phyloP scores from a whole-genome alignment of 2,329 filamentous ascomycete genomes.

The Arthrinium puccinioides region DNA sequence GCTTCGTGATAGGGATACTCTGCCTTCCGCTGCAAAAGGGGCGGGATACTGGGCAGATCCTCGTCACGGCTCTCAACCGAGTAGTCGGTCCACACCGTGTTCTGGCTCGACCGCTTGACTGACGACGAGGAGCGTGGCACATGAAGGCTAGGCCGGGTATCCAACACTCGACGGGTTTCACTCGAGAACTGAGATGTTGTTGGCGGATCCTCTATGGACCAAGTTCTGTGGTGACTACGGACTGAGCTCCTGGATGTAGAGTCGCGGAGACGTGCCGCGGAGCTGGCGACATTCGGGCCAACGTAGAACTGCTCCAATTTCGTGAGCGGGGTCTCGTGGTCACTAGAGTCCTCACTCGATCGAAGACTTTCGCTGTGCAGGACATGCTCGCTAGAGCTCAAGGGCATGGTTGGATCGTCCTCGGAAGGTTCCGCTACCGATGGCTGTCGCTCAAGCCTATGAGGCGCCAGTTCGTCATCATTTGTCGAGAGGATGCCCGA shows the following conservation, averaged over 20 bases:
- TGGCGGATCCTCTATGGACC: conserved; percentile 9
- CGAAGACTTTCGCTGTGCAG: too few relatives aligned
- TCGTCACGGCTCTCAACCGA: conserved; percentile 46
- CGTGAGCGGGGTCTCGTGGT: conserved; percentile 17
- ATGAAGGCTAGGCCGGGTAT: conserved; percentile 36
- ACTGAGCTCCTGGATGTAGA: conserved; percentile 8
- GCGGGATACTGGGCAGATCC: conserved; percentile 22
- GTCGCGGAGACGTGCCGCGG: conserved; percentile 11
- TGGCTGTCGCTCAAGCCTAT: too few relatives aligned
- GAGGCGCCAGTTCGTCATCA: too few relatives aligned
- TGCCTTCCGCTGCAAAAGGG: too few relatives aligned
- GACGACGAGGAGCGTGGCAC: conserved; percentile 37
- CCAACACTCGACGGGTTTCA: conserved; percentile 22
- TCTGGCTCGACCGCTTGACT: conserved; percentile 43
- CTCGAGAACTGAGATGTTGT: conserved; percentile 18
- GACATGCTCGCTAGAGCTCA: too few relatives aligned
- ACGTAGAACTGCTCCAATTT: conserved; percentile 23
- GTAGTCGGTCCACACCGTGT: conserved; percentile 55
- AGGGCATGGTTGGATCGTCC: too few relatives aligned
- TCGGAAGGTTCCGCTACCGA: too few relatives aligned
- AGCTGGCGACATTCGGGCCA: conserved; percentile 17
- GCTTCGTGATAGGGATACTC: conserved; percentile 15
- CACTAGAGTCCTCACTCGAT: conserved; percentile 13
- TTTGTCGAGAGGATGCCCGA: too few relatives aligned
- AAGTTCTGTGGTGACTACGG: conserved; percentile 6